These are phyloP conservation scores for Lactifluus pinguis DNA, from an alignment of 768 basidiomycete species.

Conservation along the genomic window DNA sequence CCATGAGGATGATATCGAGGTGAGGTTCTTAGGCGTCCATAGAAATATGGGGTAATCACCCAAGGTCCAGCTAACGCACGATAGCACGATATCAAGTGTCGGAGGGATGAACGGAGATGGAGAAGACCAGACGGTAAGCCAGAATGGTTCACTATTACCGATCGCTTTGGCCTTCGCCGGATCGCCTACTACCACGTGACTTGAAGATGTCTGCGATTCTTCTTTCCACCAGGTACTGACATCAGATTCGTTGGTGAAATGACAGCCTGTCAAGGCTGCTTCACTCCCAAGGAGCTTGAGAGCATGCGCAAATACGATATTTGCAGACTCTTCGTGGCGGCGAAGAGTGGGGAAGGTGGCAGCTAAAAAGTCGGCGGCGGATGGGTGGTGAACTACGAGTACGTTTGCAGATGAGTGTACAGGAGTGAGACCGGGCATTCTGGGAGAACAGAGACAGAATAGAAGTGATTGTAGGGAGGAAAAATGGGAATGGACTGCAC, in stretches of 20 bases:
- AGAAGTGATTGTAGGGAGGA: background rate
- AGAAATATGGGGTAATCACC: conserved; percentile 47
- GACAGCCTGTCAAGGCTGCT: conserved; percentile 29
- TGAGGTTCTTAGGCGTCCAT: conserved; percentile 31
- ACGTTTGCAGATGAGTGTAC: conserved; percentile 20
- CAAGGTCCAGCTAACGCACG: conserved; percentile 37
- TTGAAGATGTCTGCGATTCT: conserved; percentile 21
- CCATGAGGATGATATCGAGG: conserved; percentile 25
- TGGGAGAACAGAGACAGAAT: background rate
- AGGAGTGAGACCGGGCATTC: conserved; percentile 28
- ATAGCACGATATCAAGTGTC: conserved; percentile 36
- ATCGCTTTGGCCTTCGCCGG: no score
- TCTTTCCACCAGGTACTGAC: conserved; percentile 22
- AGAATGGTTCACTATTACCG: conserved; percentile 28
- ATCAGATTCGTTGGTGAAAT: conserved; percentile 30
- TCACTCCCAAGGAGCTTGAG: conserved; percentile 34
- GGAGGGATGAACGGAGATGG: conserved; percentile 23
- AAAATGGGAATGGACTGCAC: background rate
- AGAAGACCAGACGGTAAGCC: conserved; percentile 42
- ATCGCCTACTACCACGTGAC: conserved; percentile 8
- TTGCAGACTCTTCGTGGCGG: conserved; percentile 39
- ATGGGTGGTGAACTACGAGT: conserved; percentile 32
- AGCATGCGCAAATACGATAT: conserved; percentile 46
- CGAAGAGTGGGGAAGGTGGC: conserved; percentile 34
- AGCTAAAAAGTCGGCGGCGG: conserved; percentile 34